Percentiles rank a stretch among this genome's conserved stretches.
These are phyloP conservation scores for Fragilariopsis cylindrus DNA, from an alignment of 108 stramenopile species.

Conservation along the genomic window DNA sequence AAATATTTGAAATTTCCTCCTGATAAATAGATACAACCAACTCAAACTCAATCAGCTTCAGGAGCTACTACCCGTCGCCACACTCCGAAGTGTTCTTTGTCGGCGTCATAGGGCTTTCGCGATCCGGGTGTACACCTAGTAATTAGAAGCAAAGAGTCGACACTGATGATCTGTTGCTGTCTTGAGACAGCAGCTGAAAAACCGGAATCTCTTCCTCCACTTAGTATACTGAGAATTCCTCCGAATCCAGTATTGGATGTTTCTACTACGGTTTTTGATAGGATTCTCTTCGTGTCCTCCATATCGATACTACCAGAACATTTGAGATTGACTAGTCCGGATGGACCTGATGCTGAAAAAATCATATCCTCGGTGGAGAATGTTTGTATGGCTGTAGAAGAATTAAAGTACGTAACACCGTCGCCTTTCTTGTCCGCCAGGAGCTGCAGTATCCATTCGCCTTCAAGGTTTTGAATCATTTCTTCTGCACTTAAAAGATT, in stretches of 20 bases:
- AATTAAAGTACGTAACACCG: constrained; percentile 82
- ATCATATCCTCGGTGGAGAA: constrained; percentile 52
- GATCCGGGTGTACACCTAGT: constrained; percentile 42
- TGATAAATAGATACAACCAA: neutral
- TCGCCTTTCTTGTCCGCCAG: constrained; percentile 82
- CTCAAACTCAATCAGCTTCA: neutral
- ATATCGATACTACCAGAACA: constrained; percentile 58
- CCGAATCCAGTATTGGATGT: constrained; percentile 23
- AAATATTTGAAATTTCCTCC: too few species aligned
- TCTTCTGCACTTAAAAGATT: constrained; percentile 53
- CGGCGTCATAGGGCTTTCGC: constrained; percentile 48
- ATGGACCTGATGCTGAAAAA: constrained; percentile 45
- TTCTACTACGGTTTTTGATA: constrained; percentile 42
- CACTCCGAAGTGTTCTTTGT: constrained; percentile 78
- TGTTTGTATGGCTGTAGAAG: constrained; percentile 61
- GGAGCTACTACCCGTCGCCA: constrained; percentile 40
- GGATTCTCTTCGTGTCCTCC: constrained; percentile 49
- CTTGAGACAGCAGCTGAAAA: constrained; percentile 40
- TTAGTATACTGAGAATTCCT: constrained; percentile 45
- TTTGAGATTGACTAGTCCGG: constrained; percentile 45
- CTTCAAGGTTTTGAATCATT: constrained; percentile 65
- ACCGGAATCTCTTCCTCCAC: constrained; percentile 40
- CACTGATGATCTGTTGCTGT: constrained; percentile 76
- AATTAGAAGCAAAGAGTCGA: constrained; percentile 72
- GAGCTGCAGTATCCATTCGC: constrained; percentile 80